Evolutionary conservation across 768 basidiomycete genomes (phyloP).

Genomic region (Kwoniella bestiolae): DNA sequence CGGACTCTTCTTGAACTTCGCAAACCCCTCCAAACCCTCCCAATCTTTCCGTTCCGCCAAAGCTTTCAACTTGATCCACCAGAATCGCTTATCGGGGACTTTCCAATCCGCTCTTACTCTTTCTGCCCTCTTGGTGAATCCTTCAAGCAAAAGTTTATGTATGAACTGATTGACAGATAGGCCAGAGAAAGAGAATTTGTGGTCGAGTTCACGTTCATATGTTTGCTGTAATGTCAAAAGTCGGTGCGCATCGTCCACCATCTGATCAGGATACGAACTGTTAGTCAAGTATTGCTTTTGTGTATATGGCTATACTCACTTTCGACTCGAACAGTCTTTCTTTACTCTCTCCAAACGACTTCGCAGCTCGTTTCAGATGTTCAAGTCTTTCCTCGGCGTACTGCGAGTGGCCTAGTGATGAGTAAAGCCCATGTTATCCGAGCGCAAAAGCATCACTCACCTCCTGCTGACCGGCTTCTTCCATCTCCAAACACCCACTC

Average conservation of each 20-base stretch:
- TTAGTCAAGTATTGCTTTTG: no score
- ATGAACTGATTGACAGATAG: slow-evolving; percentile 87
- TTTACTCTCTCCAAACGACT: slow-evolving; percentile 94
- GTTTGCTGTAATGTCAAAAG: slow-evolving; percentile 82
- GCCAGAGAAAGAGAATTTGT: slow-evolving; percentile 79
- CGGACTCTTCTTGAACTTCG: slow-evolving; percentile 84
- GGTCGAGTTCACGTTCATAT: slow-evolving; percentile 81
- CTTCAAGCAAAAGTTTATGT: slow-evolving; percentile 72
- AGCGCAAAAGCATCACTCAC: slow-evolving; percentile 60
- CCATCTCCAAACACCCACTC: slow-evolving; percentile 83
- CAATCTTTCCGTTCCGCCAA: slow-evolving; percentile 80
- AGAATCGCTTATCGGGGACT: slow-evolving; percentile 93
- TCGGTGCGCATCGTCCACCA: slow-evolving; percentile 80
- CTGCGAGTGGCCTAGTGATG: neutral
- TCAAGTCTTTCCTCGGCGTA: slow-evolving; percentile 64
- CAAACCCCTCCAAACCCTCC: slow-evolving; percentile 80
- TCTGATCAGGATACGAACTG: slow-evolving; percentile 64
- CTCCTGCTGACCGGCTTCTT: slow-evolving; percentile 72
- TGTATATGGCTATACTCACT: slow-evolving; percentile 63
- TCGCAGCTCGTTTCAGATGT: slow-evolving; percentile 79
- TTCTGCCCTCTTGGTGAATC: slow-evolving; percentile 84
- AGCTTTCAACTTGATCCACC: slow-evolving; percentile 87
- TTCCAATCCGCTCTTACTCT: slow-evolving; percentile 87
- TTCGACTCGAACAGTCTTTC: slow-evolving; percentile 88
- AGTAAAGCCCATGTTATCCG: neutral